Evolutionary conservation across 169 alveolate species (phyloP).

Genomic region (Amoebophrya sp.): DNA sequence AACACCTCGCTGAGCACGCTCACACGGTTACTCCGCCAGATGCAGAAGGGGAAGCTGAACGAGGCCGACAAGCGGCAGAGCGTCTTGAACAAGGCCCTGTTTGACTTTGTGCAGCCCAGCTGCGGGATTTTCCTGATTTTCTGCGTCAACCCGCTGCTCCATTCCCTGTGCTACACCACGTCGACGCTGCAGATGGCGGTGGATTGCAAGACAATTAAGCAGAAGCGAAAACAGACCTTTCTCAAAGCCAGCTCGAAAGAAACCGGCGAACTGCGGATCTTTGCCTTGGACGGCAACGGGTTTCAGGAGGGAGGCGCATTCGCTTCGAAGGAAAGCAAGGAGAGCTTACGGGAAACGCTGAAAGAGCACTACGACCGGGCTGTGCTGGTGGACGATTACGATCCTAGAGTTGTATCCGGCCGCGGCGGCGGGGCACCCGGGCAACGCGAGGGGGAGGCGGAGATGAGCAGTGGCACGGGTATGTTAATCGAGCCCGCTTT

Average conservation of each 20-base stretch:
- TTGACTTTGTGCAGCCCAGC: neutral
- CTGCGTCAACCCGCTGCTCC: neutral
- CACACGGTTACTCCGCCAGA: neutral
- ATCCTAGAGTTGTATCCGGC: no score
- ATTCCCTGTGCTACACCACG: neutral
- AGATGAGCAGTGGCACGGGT: no score
- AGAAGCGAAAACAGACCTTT: neutral
- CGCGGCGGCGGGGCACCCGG: no score
- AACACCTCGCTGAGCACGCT: neutral
- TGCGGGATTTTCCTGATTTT: neutral
- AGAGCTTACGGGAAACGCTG: no score
- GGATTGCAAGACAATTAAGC: neutral
- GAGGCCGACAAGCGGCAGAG: neutral
- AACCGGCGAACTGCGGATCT: neutral
- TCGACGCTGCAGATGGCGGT: conserved; percentile 1
- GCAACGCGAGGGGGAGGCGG: no score
- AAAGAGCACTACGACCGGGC: no score
- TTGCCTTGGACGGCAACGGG: neutral
- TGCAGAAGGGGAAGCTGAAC: neutral
- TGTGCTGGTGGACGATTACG: no score
- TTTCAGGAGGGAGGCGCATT: neutral
- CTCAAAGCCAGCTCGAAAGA: neutral
- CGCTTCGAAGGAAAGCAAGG: no score
- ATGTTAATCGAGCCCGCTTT: no score
- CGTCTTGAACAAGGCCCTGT: neutral